Evolutionary conservation across 306 rosid species (phyloP), one percentile per base, ranked within the genome.

Genomic region (Fragaria nilgerrensis): DNA sequence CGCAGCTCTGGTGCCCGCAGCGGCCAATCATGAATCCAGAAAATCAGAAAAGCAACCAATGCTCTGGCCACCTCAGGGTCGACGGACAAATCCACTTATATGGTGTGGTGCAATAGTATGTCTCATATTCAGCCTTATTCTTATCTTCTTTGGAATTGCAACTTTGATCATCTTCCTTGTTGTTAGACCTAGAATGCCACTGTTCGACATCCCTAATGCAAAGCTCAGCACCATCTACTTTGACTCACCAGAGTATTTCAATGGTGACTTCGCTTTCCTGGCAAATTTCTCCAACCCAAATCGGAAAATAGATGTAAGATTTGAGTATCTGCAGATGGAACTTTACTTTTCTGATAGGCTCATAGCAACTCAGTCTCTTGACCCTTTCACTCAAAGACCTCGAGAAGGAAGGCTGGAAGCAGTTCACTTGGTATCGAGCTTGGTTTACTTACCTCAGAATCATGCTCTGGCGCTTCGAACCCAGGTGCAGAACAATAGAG

Each of bases 241-340:
- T 50, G 97, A 96, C 84, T 80, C 97, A 16, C 86, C 90, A 0
- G 85, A 87, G 68, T 92, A 88, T 48, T 86, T 96, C 77, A 96
- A 96, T 25, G 99, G 98, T 6, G 93, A 92, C 81, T 89, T 92
- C 64, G 81, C 84, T 11, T 79, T 92, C 82, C 90, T 89, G 6
- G 85, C 90, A 69, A 96, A 96, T 39, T 92, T 96, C 81, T 80
- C 99, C 39, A 96, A 96, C 87, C 99, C 97, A 43, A 92, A 96
- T 81, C 81, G 81, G 34, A 91, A 82, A 86, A 69, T 88, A 7
- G 80, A 85, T 50, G 79, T 89, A 70, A 87, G 89, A 74, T 89
- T 92, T 47, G 91, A 92, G 83, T 87, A 89, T 48, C 81, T 86
- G 44, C 78, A 74, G 3, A 72, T 92, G 64, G 86, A 88, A 78